phyloP scores from a whole-genome alignment of 495 filamentous ascomycete species.

The Aspergillus sparsus region DNA sequence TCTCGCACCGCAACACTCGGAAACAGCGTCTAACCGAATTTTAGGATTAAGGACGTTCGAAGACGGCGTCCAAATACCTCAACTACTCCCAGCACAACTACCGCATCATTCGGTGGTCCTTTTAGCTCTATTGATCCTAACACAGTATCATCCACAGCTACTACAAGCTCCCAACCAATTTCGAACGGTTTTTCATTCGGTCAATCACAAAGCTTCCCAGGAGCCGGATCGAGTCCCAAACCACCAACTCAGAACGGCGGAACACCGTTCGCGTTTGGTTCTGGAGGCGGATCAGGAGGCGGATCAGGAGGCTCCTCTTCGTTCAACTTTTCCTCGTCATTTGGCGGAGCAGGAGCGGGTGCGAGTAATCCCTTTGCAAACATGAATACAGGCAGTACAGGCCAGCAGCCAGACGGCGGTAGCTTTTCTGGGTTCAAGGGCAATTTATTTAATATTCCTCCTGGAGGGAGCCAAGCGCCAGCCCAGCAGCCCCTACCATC shows the following conservation, averaged over 20 bases:
- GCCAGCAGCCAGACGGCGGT: conserved; percentile 23
- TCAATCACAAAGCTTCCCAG: conserved; percentile 52
- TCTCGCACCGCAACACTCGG: too few species aligned
- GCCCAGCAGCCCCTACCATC: conserved; percentile 27
- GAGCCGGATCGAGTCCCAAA: conserved; percentile 30
- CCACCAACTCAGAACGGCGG: conserved; percentile 34
- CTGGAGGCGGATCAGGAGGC: conserved; percentile 20
- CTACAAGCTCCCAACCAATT: conserved; percentile 25
- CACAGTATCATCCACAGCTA: conserved; percentile 31
- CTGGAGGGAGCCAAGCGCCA: conserved; percentile 23
- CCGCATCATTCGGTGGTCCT: conserved; percentile 32
- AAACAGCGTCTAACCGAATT: conserved; percentile 14
- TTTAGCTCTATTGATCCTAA: conserved; percentile 34
- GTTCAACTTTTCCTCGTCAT: conserved; percentile 43
- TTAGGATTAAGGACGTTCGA: conserved; percentile 42
- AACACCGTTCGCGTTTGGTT: conserved; percentile 44
- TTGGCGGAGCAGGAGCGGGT: conserved; percentile 25
- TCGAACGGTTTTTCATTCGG: conserved; percentile 47
- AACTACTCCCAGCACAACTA: conserved; percentile 22
- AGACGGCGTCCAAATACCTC: conserved; percentile 31
- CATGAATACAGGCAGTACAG: conserved; percentile 25
- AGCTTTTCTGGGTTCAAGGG: conserved; percentile 35
- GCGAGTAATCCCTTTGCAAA: conserved; percentile 46
- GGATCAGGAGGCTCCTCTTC: conserved; percentile 21
- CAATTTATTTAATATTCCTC: conserved; percentile 37